A percentile compares a stretch with the other conserved stretches of the same genome.
Evolutionary conservation across 176 grass and related monocot genomes (phyloP).

Genomic region (Aechmea fasciata): DNA sequence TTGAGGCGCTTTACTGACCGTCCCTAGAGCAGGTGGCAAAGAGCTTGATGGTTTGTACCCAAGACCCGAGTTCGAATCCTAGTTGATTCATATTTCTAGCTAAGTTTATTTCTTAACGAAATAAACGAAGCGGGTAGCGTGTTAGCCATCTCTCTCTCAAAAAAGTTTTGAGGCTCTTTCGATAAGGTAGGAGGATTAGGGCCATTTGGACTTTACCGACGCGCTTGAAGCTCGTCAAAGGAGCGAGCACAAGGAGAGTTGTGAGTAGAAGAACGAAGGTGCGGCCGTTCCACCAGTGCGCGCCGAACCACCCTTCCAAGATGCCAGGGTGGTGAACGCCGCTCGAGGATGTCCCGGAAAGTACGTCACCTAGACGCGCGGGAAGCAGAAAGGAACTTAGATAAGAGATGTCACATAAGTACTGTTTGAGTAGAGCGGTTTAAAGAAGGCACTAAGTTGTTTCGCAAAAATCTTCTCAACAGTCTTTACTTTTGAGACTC

Average conservation of each 20-base stretch:
- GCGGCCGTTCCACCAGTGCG: slow-evolving; percentile 64
- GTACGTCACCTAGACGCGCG: slow-evolving; percentile 71
- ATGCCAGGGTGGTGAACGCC: slow-evolving; percentile 66
- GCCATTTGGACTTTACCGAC: slow-evolving; percentile 45
- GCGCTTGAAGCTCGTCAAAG: slow-evolving; percentile 70
- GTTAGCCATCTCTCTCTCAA: too few species aligned
- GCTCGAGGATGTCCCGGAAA: slow-evolving; percentile 82
- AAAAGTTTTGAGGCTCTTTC: neutral
- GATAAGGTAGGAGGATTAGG: neutral
- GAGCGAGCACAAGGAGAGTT: slow-evolving; percentile 67
- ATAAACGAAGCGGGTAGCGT: too few species aligned
- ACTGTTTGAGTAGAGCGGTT: neutral
- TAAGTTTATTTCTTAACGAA: too few species aligned
- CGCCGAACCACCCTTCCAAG: slow-evolving; percentile 90
- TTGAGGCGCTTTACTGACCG: too few species aligned
- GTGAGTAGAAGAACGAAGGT: slow-evolving; percentile 57
- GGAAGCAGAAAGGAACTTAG: neutral
- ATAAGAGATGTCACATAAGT: slow-evolving; percentile 1
- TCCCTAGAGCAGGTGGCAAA: too few species aligned
- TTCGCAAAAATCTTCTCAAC: too few species aligned
- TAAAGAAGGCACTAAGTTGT: neutral
- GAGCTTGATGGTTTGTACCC: too few species aligned
- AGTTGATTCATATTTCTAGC: too few species aligned
- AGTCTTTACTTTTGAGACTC: too few species aligned
- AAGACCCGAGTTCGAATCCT: too few species aligned